Base-by-base conservation (phyloP, 208 protist genomes). In the Trypanosoma cruzi region DNA sequence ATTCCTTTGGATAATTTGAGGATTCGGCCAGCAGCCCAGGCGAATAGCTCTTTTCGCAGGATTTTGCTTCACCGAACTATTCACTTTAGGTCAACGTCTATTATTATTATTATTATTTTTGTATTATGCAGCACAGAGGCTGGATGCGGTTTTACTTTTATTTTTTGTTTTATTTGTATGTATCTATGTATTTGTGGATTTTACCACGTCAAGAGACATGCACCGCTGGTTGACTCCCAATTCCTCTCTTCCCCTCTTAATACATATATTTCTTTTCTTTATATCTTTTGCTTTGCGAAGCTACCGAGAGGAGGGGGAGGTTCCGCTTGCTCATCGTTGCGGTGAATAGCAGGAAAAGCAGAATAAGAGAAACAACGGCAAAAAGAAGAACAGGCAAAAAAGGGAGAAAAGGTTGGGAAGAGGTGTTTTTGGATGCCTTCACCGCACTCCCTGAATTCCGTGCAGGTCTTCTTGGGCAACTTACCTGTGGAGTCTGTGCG, bases 391-490 rank as follows among this genome's bases (percentile, higher is more conserved):
- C n/a, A n/a, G n/a, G n/a, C n/a, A n/a, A n/a, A n/a, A n/a, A n/a
- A n/a, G n/a, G 0, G 0, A 22, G 34, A 3, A 8, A 28, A 20
- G 56, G 56, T 14, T 8, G 8, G 26, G 53, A 26, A 26, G 36
- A 52, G 22, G 18, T 20, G 4, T 42, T 2, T 14, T 44, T 14
- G 1, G 42, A 73, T 79, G 66, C 66, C 73, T 0, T 67, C 49
- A n/a, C 42, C 44, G 50, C 49, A n/a, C 2, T 56, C 62, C 24
- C 7, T 73, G 22, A 63, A 29, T 14, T 65, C 56, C 2, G 62
- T 48, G 13, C 31, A 40, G 26, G 31, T 42, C n/a, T 73, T 73
- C 55, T 28, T 79, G 22, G 71, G 71, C 42, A 71, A 32, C 28
- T 18, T 68, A 8, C 26, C 52, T 16, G 5, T 11, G 10, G 54